Evolutionary conservation across 23 red algal genomes (phyloP).

Genomic region (Gracilaria gracilis): DNA sequence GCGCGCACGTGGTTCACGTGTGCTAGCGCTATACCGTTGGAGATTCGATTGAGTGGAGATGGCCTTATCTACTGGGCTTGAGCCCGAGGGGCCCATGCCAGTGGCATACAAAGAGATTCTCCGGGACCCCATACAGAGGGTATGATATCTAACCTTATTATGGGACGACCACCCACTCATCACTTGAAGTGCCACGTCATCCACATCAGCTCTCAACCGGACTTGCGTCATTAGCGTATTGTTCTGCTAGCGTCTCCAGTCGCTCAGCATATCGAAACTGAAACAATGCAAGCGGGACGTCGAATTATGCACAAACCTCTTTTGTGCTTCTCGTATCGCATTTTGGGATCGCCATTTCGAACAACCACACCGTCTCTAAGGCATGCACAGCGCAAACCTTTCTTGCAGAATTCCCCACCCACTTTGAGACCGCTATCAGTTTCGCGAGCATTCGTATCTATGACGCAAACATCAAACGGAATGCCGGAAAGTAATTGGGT

Average conservation of each 20-base stretch:
- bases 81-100: no score
- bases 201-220: not conserved
- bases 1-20: no score
- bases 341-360: not conserved
- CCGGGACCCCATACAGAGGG: no score
- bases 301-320: not conserved
- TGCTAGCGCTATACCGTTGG: no score
- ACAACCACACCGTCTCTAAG: not conserved
- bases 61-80: no score
- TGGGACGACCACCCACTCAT: no score
- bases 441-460: not conserved
- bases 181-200: constrained; percentile 1
- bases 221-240: not conserved
- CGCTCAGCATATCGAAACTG: no score
- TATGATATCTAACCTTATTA: no score
- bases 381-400: not conserved
- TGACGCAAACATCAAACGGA: constrained; percentile 30
- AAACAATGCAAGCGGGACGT: not conserved
- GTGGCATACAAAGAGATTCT: no score
- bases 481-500: constrained; percentile 25
- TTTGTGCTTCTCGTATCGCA: not conserved
- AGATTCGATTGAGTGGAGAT: no score
- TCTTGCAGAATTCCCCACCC: not conserved
- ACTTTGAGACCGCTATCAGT: not conserved
- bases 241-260: no score